Conservation (phyloP, 202 grass and related monocot genomes). For the Zizania palustris region DNA sequence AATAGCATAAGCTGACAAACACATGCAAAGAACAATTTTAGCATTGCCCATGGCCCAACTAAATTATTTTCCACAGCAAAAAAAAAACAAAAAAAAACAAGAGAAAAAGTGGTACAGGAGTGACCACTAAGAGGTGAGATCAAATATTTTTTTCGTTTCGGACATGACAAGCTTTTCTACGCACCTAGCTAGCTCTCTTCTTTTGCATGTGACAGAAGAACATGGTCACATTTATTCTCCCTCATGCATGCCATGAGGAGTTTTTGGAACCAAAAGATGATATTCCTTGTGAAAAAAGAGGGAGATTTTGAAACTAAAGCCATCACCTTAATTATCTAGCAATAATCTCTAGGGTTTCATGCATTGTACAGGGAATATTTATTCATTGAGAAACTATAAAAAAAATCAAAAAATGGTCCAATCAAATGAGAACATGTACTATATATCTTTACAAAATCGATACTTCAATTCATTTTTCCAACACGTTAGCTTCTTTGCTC, state of each 20-base stretch:
- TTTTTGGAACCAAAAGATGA: conserved; percentile 42
- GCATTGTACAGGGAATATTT: conserved; percentile 29
- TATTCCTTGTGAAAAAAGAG: conserved; percentile 29
- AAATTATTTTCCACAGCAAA: conserved; percentile 30
- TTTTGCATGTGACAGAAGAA: conserved; percentile 55
- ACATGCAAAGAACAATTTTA: conserved; percentile 28
- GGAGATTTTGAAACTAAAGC: conserved; percentile 51
- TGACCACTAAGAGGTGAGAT: conserved; percentile 38
- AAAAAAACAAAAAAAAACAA: not conserved
- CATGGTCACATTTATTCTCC: conserved; percentile 33
- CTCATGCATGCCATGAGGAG: conserved; percentile 27
- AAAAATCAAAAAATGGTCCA: conserved; percentile 27
- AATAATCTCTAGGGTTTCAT: conserved; percentile 26
- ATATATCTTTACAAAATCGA: conserved; percentile 34
- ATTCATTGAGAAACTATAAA: not conserved
- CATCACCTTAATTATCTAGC: not conserved
- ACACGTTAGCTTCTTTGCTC: conserved; percentile 31
- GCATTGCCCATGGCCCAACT: conserved; percentile 36
- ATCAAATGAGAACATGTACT: not conserved
- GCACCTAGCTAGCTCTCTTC: conserved; percentile 30
- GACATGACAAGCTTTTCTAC: conserved; percentile 40
- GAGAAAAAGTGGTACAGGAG: not conserved
- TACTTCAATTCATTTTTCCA: conserved; percentile 24
- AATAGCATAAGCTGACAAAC: no score
- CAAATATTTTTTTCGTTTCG: conserved; percentile 42